A percentile compares a stretch with the other conserved stretches of the same genome.
These are phyloP conservation scores for Melocanna baccifera DNA, from an alignment of 176 grass and related monocot genomes.

Conservation along the genomic window DNA sequence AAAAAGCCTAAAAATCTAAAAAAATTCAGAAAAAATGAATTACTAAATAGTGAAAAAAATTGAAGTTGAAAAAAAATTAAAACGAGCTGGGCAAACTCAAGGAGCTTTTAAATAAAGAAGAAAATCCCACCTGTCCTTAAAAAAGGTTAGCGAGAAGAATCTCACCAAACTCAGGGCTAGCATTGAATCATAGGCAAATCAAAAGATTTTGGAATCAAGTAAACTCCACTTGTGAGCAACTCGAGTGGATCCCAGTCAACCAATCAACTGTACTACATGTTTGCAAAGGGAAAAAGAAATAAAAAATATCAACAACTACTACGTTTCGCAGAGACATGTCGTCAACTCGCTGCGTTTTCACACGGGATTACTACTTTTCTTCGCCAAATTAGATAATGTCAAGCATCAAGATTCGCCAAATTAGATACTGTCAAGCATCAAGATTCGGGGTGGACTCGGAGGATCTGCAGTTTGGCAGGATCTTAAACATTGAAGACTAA, in stretches of 20 bases:
- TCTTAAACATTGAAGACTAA: slow-evolving; percentile 11
- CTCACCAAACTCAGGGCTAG: background rate
- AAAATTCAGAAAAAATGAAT: too few species aligned
- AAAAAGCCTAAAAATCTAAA: too few species aligned
- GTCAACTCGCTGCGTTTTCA: slow-evolving; percentile 22
- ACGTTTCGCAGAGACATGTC: slow-evolving; percentile 18
- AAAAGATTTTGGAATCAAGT: slow-evolving; percentile 3
- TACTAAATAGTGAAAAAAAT: too few species aligned
- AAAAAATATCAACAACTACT: background rate
- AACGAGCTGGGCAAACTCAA: too few species aligned
- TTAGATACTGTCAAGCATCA: slow-evolving; percentile 28
- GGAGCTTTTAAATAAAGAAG: background rate
- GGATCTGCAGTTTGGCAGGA: slow-evolving; percentile 33
- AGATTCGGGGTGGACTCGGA: background rate
- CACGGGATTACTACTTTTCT: background rate
- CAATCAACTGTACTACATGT: background rate
- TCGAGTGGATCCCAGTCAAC: slow-evolving; percentile 14
- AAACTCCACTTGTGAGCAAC: slow-evolving; percentile 16
- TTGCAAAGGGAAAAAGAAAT: background rate
- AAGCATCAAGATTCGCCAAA: slow-evolving; percentile 31
- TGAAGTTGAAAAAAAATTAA: too few species aligned
- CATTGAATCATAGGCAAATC: background rate
- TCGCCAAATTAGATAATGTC: slow-evolving; percentile 21
- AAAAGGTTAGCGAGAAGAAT: background rate
- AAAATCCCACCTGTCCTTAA: background rate